phyloP scores from a whole-genome alignment of 2,329 filamentous ascomycete genomes.

The Plectosphaerella sp. region DNA sequence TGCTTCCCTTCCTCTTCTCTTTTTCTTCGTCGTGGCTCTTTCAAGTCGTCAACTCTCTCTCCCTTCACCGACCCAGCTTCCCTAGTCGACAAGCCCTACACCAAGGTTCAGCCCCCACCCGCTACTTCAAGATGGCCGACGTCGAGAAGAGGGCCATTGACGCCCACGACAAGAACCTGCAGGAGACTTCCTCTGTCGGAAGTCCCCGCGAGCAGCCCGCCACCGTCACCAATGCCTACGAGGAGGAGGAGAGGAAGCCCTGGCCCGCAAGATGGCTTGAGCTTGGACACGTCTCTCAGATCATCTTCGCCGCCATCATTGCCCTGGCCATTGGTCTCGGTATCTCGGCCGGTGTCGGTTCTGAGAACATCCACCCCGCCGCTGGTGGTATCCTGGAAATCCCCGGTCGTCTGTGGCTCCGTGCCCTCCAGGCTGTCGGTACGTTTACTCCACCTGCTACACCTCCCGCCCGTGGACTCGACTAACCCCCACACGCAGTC shows the following conservation, averaged over 20 bases:
- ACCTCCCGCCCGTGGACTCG: too few relatives aligned
- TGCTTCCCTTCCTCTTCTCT: neutral
- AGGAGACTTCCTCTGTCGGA: constrained; percentile 13
- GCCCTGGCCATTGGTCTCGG: constrained; percentile 45
- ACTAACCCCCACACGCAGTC: constrained; percentile 23
- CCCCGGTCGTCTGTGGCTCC: constrained; percentile 44
- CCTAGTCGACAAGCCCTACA: neutral
- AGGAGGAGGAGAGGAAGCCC: constrained; percentile 17
- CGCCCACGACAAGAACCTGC: constrained; percentile 7
- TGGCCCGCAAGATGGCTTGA: constrained; percentile 32
- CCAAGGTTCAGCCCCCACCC: neutral
- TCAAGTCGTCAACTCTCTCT: neutral
- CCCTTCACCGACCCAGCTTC: neutral
- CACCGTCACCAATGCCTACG: neutral
- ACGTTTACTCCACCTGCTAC: constrained; percentile 12
- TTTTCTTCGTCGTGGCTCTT: neutral
- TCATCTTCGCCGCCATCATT: constrained; percentile 41
- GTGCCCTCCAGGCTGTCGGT: constrained; percentile 43
- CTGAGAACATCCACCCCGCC: constrained; percentile 35
- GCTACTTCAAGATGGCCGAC: neutral
- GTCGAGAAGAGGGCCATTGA: constrained; percentile 9
- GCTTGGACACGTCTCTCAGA: constrained; percentile 43
- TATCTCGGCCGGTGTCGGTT: constrained; percentile 36
- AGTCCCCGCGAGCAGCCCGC: constrained; percentile 7
- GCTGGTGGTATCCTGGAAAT: constrained; percentile 38